A percentile compares a stretch with the other conserved stretches of the same genome.
Evolutionary conservation across 2,329 filamentous ascomycete genomes (phyloP).

Genomic region (Stachybotrys chartarum): DNA sequence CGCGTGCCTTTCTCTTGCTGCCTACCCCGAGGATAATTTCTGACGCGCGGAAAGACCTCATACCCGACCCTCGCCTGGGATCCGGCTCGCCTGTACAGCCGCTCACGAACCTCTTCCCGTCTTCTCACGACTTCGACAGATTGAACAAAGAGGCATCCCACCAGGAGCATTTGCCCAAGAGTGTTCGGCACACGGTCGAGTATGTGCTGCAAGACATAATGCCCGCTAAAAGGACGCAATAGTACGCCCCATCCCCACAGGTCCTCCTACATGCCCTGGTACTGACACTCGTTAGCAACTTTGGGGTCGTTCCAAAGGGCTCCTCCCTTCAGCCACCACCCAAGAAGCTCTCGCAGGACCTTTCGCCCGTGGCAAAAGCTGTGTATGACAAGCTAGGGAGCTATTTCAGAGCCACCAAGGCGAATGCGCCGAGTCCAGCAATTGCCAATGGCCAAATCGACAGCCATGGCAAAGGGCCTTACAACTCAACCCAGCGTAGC

Average conservation of each 20-base stretch:
- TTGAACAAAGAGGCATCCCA: slow-evolving; percentile 64
- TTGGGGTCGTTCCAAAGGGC: slow-evolving; percentile 26
- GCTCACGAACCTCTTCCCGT: slow-evolving; percentile 40
- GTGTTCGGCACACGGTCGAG: slow-evolving; percentile 63
- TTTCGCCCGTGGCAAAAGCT: slow-evolving; percentile 40
- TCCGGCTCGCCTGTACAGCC: slow-evolving; percentile 45
- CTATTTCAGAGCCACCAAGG: slow-evolving; percentile 31
- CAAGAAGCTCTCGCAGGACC: slow-evolving; percentile 28
- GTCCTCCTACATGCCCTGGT: background rate
- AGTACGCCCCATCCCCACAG: slow-evolving; percentile 35
- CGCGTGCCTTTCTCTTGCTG: no score
- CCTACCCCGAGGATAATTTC: background rate
- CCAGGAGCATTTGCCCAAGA: slow-evolving; percentile 51
- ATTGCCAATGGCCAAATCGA: slow-evolving; percentile 27
- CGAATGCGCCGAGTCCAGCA: slow-evolving; percentile 19
- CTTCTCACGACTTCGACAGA: slow-evolving; percentile 50
- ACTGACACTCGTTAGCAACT: slow-evolving; percentile 41
- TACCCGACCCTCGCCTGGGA: slow-evolving; percentile 57
- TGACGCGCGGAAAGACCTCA: slow-evolving; percentile 37
- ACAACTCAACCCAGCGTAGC: slow-evolving; percentile 9
- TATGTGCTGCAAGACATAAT: slow-evolving; percentile 70
- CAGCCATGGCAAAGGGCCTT: slow-evolving; percentile 10
- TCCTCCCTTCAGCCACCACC: slow-evolving; percentile 11
- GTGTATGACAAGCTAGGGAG: slow-evolving; percentile 33
- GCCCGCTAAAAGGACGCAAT: slow-evolving; percentile 62